Evolutionary conservation across 768 basidiomycete species (phyloP).

Genomic region (Termitomyces sp.): DNA sequence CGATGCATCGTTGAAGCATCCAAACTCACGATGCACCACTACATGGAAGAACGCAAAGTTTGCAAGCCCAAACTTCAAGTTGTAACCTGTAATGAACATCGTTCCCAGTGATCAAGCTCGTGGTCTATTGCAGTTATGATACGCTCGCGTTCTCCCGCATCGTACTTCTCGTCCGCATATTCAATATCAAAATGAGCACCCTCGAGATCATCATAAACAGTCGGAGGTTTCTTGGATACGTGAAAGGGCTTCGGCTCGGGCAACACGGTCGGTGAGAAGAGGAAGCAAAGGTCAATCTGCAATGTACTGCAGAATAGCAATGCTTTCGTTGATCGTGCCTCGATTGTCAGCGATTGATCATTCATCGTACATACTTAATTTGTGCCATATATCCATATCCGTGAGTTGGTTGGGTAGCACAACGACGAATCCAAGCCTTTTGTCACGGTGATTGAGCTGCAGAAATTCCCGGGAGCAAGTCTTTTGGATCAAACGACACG

Average conservation of each 20-base stretch:
- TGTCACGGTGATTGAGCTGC: slow-evolving; percentile 23
- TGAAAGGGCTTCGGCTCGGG: slow-evolving; percentile 15
- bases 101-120: slow-evolving; percentile 24
- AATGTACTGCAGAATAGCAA: slow-evolving; percentile 26
- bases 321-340: slow-evolving; percentile 21
- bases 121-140: slow-evolving; percentile 15
- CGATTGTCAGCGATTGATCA: background rate
- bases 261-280: slow-evolving; percentile 11
- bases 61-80: slow-evolving; percentile 17
- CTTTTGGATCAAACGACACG: slow-evolving; percentile 23
- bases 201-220: slow-evolving; percentile 21
- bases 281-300: slow-evolving; percentile 20
- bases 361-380: background rate
- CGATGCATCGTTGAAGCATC: slow-evolving; percentile 14
- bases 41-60: slow-evolving; percentile 24
- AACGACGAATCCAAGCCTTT: slow-evolving; percentile 22
- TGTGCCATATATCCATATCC: background rate
- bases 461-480: slow-evolving; percentile 21
- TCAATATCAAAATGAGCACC: slow-evolving; percentile 20
- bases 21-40: slow-evolving; percentile 24
- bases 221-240: slow-evolving; percentile 22
- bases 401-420: background rate
- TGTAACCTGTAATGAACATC: slow-evolving; percentile 19
- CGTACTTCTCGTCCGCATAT: slow-evolving; percentile 10
- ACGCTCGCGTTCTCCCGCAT: slow-evolving; percentile 7